Base-by-base conservation (phyloP, 2,329 filamentous ascomycete genomes). In the Dactylellina sp. region DNA sequence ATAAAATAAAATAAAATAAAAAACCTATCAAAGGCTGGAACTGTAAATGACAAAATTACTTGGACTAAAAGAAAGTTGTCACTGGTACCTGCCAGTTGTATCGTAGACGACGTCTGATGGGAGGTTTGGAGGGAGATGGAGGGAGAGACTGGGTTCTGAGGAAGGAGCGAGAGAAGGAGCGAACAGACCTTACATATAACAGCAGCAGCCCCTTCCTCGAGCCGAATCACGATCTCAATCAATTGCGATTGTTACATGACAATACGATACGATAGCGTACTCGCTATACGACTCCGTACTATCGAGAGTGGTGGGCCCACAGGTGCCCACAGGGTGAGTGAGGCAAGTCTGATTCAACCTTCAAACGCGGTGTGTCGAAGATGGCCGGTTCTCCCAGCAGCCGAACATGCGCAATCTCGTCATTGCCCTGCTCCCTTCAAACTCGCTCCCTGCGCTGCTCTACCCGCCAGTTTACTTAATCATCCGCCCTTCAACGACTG, bases 341-440 rank as follows among this genome's bases (percentile, higher is more conserved):
- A 74, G 61, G 70, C 70, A 74, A 7, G 60, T 74, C 44, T 74
- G 70, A 74, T 66, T 74, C 70, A 74, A 65, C 46, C 70, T 62
- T 74, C 70, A 74, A 74, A 74, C 70, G 49, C 44, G 61, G 35
- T 61, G 47, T 14, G 70, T 74, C 66, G 24, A 63, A 55, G 42
- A 5, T 9, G 28, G 28, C 28, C 28, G 28, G 28, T n/a, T n/a
- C n/a, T n/a, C n/a, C n/a, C n/a, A n/a, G n/a, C n/a, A n/a, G n/a
- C n/a, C n/a, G n/a, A n/a, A n/a, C n/a, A n/a, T n/a, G n/a, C n/a
- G n/a, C n/a, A n/a, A n/a, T n/a, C n/a, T n/a, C n/a, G n/a, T n/a
- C n/a, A n/a, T n/a, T n/a, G n/a, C n/a, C n/a, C n/a, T n/a, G n/a
- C n/a, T n/a, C n/a, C n/a, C n/a, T n/a, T 56, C 52, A 56, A 56